Evolutionary conservation across 2,329 filamentous ascomycete species (phyloP).

Genomic region (Fusarium drepaniforme): DNA sequence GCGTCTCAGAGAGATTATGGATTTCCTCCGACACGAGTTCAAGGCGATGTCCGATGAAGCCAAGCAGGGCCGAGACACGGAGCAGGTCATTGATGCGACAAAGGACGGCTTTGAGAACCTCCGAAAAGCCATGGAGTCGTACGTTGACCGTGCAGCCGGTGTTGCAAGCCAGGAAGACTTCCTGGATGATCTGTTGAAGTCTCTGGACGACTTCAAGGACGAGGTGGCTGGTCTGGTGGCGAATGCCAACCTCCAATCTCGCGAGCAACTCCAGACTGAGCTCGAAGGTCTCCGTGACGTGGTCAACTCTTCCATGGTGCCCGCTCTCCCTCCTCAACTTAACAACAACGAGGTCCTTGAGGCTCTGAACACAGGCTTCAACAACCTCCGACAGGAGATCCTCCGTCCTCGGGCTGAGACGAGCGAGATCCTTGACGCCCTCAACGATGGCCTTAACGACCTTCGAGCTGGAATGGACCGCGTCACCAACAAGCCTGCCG

Average conservation of each 20-base stretch:
- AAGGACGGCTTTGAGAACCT: conserved; percentile 89
- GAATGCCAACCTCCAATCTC: conserved; percentile 59
- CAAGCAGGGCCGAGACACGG: conserved; percentile 85
- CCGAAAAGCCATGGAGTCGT: conserved; percentile 82
- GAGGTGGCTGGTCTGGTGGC: conserved; percentile 75
- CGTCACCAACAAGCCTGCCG: conserved; percentile 81
- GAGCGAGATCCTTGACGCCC: conserved; percentile 87
- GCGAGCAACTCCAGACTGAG: conserved; percentile 81
- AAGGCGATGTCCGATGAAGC: conserved; percentile 70
- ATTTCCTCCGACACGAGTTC: conserved; percentile 70
- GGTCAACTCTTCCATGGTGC: conserved; percentile 77
- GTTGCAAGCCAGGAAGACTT: conserved; percentile 82
- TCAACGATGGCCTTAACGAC: conserved; percentile 88
- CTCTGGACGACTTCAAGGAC: conserved; percentile 74
- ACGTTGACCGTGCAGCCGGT: conserved; percentile 79
- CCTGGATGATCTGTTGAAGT: conserved; percentile 74
- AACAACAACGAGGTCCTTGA: conserved; percentile 77
- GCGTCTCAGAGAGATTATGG: conserved; percentile 74
- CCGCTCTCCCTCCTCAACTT: conserved; percentile 57
- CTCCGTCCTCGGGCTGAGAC: conserved; percentile 77
- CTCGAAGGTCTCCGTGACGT: conserved; percentile 85
- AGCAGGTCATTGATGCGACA: conserved; percentile 88
- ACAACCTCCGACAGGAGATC: conserved; percentile 80
- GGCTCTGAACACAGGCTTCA: conserved; percentile 78
- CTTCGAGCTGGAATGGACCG: conserved; percentile 82